A percentile compares a stretch with the other conserved stretches of the same genome.
Evolutionary conservation across 495 filamentous ascomycete genomes (phyloP).

Genomic region (Cercophora scortea): DNA sequence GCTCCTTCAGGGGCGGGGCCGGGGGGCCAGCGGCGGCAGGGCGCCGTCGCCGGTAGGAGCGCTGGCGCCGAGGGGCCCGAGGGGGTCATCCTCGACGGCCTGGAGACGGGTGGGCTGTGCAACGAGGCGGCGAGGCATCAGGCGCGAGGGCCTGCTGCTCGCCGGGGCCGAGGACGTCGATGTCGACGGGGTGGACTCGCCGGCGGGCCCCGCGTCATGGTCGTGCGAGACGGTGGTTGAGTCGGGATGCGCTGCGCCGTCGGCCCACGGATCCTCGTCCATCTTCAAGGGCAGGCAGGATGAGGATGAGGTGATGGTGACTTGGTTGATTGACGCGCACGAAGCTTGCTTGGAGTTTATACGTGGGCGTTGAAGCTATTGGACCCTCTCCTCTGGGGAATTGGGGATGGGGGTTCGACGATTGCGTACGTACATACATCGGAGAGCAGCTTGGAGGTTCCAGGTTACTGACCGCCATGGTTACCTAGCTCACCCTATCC

Average conservation of each 20-base stretch:
- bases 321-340: background rate
- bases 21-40: conserved; percentile 46
- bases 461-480: no score
- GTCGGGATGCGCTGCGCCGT: conserved; percentile 8
- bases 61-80: conserved; percentile 81
- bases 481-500: no score
- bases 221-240: conserved; percentile 11
- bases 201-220: conserved; percentile 4
- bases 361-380: no score
- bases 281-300: background rate
- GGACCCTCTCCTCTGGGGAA: no score
- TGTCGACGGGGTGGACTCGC: conserved; percentile 19
- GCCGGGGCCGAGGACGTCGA: conserved; percentile 36
- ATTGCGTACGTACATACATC: no score
- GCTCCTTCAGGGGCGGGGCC: conserved; percentile 81
- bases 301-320: background rate
- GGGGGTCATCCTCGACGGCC: conserved; percentile 74
- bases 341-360: no score
- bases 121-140: conserved; percentile 63
- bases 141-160: conserved; percentile 20
- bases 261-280: conserved; percentile 34
- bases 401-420: no score
- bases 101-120: conserved; percentile 78
- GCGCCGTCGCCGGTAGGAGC: conserved; percentile 42
- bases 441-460: no score